Evolutionary conservation across 805 yeast genomes (phyloP), one percentile per base, ranked within the genome.

Genomic region (Candida succiphila): DNA sequence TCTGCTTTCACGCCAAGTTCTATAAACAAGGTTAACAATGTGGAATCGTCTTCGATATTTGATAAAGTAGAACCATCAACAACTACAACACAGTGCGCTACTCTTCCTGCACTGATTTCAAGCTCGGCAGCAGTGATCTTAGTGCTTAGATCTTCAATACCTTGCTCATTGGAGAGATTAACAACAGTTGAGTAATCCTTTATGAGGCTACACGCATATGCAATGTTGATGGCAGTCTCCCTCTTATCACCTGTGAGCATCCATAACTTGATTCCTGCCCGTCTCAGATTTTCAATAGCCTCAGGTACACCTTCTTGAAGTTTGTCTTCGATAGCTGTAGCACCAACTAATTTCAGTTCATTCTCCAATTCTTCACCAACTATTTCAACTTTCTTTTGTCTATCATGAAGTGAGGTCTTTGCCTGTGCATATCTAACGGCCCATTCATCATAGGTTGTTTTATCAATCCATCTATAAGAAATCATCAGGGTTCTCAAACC

Each of bases 191-290:
- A 86, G 51, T 82, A 92, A 49, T 92, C 98, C 48, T 89, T 83
- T 48, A 92, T 89, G 42, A 92, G 63, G 24, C 86, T 77, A 56
- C 98, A 92, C 6, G 98, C 83, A 49, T 88, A 84, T 1, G 97
- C 98, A 56, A 92, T 89, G 50, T 87, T 92, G 39, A 92, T 87
- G 2, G 99, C 99, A 0, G 99, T 92, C 56, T 92, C 99, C 38
- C 96, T 67, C 52, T 94, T 94, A 54, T 92, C 99, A 29, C 99
- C 99, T 0, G 99, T 92, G 31, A 92, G 63, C 96, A 92, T 92
- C 99, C 99, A 92, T 66, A 92, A 60, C 48, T 80, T 85, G 37
- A 92, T 86, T 3, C 95, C 95, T 0, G 99, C 97, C 41, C 94
- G 68, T 45, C 95, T 72, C 32, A 92, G 67, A 49, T 86, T 87